Evolutionary conservation across 2,329 filamentous ascomycete genomes (phyloP).

Genomic region (Botrytis galanthina): DNA sequence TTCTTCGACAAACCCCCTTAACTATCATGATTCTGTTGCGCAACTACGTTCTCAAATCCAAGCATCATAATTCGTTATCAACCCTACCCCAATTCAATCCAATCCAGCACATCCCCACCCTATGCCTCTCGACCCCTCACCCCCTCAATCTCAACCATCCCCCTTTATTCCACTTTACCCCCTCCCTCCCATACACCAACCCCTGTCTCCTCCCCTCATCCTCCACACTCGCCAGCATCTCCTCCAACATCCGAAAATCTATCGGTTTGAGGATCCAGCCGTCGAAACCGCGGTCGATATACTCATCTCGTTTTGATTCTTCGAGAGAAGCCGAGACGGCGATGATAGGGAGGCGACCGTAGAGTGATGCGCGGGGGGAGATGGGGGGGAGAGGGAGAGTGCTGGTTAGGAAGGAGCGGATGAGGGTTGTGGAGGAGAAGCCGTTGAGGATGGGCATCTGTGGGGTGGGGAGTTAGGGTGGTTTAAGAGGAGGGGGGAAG

Average conservation of each 20-base stretch:
- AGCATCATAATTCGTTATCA: neutral
- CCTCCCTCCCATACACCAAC: constrained; percentile 65
- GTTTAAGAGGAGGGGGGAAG: neutral
- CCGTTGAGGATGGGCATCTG: constrained; percentile 96
- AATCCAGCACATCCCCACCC: constrained; percentile 49
- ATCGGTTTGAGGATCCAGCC: constrained; percentile 91
- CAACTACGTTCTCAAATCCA: neutral
- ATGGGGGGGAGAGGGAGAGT: neutral
- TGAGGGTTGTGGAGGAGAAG: constrained; percentile 77
- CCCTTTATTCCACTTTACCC: constrained; percentile 69
- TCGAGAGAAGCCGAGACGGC: constrained; percentile 73
- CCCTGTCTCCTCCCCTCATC: constrained; percentile 56
- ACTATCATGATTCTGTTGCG: neutral
- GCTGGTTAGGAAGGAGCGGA: constrained; percentile 58
- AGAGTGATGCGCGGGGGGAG: constrained; percentile 49
- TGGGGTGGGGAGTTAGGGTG: neutral
- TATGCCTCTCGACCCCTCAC: constrained; percentile 70
- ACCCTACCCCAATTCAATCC: neutral
- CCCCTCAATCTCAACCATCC: constrained; percentile 67
- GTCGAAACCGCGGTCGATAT: constrained; percentile 78
- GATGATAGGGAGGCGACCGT: constrained; percentile 74
- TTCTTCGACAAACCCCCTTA: no score
- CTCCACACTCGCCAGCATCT: constrained; percentile 67
- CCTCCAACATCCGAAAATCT: constrained; percentile 71
- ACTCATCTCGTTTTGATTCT: constrained; percentile 65